Evolutionary conservation across 2,329 filamentous ascomycete species (phyloP), one percentile per base, ranked within the genome.

Genomic region (Fusarium sp.): DNA sequence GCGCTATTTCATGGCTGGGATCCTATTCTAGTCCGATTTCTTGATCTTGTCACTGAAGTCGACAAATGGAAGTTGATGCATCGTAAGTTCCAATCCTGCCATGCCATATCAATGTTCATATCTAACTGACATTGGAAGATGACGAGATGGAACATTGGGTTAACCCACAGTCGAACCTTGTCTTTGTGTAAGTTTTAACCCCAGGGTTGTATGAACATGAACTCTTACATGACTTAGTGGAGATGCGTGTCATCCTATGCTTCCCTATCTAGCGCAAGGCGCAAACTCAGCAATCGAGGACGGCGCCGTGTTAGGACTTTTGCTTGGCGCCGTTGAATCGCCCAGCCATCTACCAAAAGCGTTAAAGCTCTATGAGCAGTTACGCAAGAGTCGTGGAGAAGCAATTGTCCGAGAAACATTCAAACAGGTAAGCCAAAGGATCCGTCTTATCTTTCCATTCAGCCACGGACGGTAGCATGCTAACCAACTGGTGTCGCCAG

Each of bases 251-350:
- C 88, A 90, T 72, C 85, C 87, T 0, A 89, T 89, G 87, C 78
- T 90, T 3, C 87, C 87, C 4, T 86, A 87, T 66, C 80, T 88
- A 27, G 89, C 87, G 0, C 90, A 88, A 75, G 89, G 90, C 0
- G 90, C 90, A 15, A 91, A 91, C 72, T 88, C 85, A 0, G 85
- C 87, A 1, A 80, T 92, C 2, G 90, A 92, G 72, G 90, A 92
- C 53, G 90, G 89, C 0, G 88, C 89, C 0, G 88, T 90, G 0
- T 77, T 92, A 0, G 90, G 89, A 1, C 79, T 82, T 1, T 71
- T 91, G 2, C 77, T 92, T 0, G 83, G 84, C 0, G 79, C 83
- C 4, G 78, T 90, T 11, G 76, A 79, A 33, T 76, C 75, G 1
- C 82, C 80, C 46, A 78, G 82, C 0, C 80, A 85, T 27, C 59